Evolutionary conservation across 768 basidiomycete species (phyloP).

Genomic region (Naganishia friedmannii): DNA sequence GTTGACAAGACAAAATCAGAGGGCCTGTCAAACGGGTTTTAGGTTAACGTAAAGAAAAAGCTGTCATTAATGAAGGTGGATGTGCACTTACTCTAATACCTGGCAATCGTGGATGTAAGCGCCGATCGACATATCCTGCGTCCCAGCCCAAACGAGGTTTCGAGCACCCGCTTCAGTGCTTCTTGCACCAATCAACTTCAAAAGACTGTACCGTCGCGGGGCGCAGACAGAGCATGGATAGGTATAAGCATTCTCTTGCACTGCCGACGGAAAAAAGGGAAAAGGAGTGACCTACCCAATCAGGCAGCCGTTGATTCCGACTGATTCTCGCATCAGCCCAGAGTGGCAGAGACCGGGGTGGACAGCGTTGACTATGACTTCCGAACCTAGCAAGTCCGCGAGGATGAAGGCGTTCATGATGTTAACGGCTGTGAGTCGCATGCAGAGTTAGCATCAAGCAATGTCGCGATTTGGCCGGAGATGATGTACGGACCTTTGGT

Average conservation of each 20-base stretch:
- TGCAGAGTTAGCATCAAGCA: not conserved
- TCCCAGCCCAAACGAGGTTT: slow-evolving; percentile 25
- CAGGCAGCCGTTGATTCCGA: not conserved
- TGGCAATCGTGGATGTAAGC: slow-evolving; percentile 19
- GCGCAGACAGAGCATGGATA: not conserved
- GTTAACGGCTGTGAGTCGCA: slow-evolving; percentile 13
- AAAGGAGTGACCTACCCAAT: too few relatives aligned
- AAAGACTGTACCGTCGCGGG: not conserved
- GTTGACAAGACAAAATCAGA: slow-evolving; percentile 10
- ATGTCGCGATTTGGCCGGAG: not conserved
- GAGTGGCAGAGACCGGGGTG: slow-evolving; percentile 29
- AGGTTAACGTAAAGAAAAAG: too few relatives aligned
- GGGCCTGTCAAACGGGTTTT: not conserved
- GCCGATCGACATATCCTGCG: slow-evolving; percentile 20
- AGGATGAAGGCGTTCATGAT: slow-evolving; percentile 15
- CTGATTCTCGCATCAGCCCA: slow-evolving; percentile 1
- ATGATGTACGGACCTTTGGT: slow-evolving; percentile 19
- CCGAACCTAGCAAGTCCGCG: slow-evolving; percentile 7
- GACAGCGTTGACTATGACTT: slow-evolving; percentile 26
- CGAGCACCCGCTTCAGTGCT: slow-evolving; percentile 22
- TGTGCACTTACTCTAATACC: slow-evolving; percentile 23
- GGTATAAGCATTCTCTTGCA: too few relatives aligned
- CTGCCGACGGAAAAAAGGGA: too few relatives aligned
- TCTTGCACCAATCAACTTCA: slow-evolving; percentile 20
- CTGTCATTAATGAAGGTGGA: too few relatives aligned